Evolutionary conservation across 2,329 filamentous ascomycete genomes (phyloP), one percentile per base, ranked within the genome.

Genomic region (Ceratocystiopsis sp.): DNA sequence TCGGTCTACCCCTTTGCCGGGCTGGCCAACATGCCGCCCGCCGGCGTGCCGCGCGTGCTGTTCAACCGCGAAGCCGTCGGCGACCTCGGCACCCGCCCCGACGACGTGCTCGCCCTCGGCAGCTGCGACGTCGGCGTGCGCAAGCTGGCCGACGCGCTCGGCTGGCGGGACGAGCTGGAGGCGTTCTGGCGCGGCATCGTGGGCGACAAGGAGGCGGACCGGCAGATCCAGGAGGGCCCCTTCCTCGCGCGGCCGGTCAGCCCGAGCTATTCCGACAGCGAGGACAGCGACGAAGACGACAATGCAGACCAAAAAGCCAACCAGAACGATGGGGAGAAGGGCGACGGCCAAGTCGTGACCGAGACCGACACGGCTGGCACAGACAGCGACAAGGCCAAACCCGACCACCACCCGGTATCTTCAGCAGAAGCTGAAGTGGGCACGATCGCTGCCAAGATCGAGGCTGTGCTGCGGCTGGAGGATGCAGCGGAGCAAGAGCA

Each of bases 51-150:
- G 1, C 73, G 91, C 11, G 63, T 98, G 2, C 67, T 98, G 17
- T 83, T 98, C 59, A 98, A 98, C 58, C 71, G 80, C 61, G 84
- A 95, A 58, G 65, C 65, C 34, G 91, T 94, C 0, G 89, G 91
- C 0, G 74, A 74, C 17, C 57, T 98, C 34, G 91, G 91, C 1
- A 70, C 69, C 9, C 66, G 84, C 21, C 57, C 79, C 0, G 87
- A 98, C 54, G 91, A 98, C 60, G 87, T 98, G 0, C 56, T 94
- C 7, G 60, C 84, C 35, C 65, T 96, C 2, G 85, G 81, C 1
- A 78, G 86, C 52, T 95, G 87, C 57, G 89, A 98, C 58, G 66
- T 67, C 0, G 85, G 86, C 1, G 80, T 96, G 1, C 70, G 81
- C 43, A 77, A 74, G 57, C 66, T 98, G 34, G 87, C 89, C 1